phyloP scores from a whole-genome alignment of 2,329 filamentous ascomycete genomes.

The Pyricularia sp. region DNA sequence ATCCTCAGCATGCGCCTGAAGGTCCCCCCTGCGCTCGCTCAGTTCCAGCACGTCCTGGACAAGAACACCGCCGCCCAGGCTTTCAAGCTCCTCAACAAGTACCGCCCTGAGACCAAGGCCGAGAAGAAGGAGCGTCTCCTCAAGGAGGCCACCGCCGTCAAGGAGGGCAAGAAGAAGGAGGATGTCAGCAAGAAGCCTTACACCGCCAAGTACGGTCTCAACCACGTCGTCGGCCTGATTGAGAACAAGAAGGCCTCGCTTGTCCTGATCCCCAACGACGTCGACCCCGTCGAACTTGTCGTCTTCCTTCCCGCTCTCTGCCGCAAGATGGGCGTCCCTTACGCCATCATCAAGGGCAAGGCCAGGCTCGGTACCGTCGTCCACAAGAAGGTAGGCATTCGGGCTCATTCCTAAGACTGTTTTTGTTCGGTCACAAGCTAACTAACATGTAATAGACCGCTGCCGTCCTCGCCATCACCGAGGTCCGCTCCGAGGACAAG shows the following conservation, averaged over 20 bases:
- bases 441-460: constrained; percentile 54
- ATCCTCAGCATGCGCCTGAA: constrained; percentile 97
- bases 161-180: constrained; percentile 99
- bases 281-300: constrained; percentile 98
- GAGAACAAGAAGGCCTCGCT: constrained; percentile 99
- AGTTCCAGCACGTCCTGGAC: constrained; percentile 96
- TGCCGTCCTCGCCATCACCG: constrained; percentile 87
- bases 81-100: constrained; percentile 99
- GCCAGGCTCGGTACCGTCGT: constrained; percentile 96
- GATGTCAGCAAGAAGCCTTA: constrained; percentile 99
- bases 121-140: constrained; percentile 99
- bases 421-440: background rate
- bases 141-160: constrained; percentile 94
- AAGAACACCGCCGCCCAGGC: constrained; percentile 92
- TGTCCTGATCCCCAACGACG: constrained; percentile 97
- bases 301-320: constrained; percentile 98
- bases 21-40: constrained; percentile 91
- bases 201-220: constrained; percentile 97
- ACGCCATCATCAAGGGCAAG: constrained; percentile 99
- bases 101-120: constrained; percentile 95
- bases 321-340: constrained; percentile 99
- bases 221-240: constrained; percentile 94
- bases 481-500: constrained; percentile 98
- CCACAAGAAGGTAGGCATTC: constrained; percentile 78
- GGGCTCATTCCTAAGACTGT: background rate